Percentiles rank a stretch among this genome's conserved stretches.
phyloP scores from a whole-genome alignment of 352 stramenopile genomes.

The Pythium oligandrum region DNA sequence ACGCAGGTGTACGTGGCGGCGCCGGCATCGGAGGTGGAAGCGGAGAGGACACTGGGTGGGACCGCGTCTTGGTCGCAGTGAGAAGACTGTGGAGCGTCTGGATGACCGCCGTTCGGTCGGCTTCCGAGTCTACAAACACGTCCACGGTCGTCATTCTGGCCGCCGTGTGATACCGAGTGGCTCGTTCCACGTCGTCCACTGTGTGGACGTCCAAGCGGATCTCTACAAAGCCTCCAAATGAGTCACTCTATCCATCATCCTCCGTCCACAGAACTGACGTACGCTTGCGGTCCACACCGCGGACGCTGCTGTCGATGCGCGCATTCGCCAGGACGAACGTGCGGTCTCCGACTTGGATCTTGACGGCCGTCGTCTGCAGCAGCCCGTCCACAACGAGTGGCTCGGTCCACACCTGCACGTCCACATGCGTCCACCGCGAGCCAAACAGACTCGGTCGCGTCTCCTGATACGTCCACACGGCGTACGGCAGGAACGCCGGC shows the following conservation, averaged over 20 bases:
- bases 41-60: no score
- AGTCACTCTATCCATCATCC: no score
- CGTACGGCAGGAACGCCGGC: no score
- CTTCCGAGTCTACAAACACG: constrained; percentile 12
- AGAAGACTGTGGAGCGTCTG: constrained; percentile 3
- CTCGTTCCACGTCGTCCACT: constrained; percentile 9
- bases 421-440: no score
- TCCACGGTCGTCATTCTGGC: constrained; percentile 6
- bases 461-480: no score
- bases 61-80: background rate
- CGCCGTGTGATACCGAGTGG: constrained; percentile 19
- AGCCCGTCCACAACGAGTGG: background rate
- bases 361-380: background rate
- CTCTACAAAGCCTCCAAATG: background rate
- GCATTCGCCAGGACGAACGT: no score
- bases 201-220: constrained; percentile 13
- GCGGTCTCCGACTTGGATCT: background rate
- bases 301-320: no score
- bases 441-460: no score
- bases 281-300: background rate
- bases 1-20: background rate
- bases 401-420: background rate
- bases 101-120: background rate
- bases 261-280: constrained; percentile 4
- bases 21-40: no score